These are phyloP conservation scores for Heritiera littoralis DNA, from an alignment of 345 rosid species.

Conservation along the genomic window DNA sequence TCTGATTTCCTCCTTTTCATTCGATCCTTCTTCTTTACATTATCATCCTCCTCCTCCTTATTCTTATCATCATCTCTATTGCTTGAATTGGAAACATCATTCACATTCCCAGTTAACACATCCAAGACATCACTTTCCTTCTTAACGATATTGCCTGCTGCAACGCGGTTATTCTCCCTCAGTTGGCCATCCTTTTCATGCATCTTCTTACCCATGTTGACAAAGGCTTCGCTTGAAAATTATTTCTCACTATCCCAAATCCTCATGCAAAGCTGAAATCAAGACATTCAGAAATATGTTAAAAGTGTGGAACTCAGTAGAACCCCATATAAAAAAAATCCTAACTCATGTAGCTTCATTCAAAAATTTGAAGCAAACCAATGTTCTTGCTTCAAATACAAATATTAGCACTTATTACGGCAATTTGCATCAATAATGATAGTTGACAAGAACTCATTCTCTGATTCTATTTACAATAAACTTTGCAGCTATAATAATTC, in stretches of 20 bases:
- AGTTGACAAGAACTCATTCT: not conserved
- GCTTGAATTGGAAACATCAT: not conserved
- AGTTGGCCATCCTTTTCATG: not conserved
- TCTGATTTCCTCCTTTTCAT: conserved; percentile 1
- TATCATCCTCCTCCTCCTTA: not conserved
- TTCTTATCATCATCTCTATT: not conserved
- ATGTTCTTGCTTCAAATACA: not conserved
- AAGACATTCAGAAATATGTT: not conserved
- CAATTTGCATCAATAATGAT: not conserved
- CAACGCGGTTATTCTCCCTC: not conserved
- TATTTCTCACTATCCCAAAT: not conserved
- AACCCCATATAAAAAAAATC: not conserved
- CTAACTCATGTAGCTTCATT: not conserved
- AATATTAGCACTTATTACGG: not conserved
- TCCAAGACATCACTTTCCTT: not conserved
- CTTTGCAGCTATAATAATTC: not conserved
- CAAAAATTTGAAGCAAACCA: not conserved
- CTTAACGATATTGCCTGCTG: not conserved
- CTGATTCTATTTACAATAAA: not conserved
- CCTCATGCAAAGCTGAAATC: not conserved
- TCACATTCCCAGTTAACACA: not conserved
- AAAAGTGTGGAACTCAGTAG: not conserved
- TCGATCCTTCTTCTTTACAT: not conserved
- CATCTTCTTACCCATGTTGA: conserved; percentile 15
- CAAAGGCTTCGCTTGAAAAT: not conserved